Percentiles rank a stretch among this genome's conserved stretches.
Conservation (phyloP, 495 filamentous ascomycete species). For the Hypomontagnella monticulosa region DNA sequence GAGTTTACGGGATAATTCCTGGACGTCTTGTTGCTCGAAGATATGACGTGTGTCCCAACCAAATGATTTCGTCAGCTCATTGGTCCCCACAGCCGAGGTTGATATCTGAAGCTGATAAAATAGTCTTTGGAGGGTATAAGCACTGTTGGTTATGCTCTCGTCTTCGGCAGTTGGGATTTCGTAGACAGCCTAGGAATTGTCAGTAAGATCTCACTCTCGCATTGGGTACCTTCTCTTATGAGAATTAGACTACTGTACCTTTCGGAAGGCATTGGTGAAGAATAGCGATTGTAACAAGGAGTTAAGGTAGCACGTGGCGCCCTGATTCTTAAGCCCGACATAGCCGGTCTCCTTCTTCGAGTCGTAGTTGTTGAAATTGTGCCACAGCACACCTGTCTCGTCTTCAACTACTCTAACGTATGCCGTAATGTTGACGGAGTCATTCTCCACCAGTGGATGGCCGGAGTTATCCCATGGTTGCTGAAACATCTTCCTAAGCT, state of each 20-base stretch:
- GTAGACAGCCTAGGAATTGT: slow-evolving; percentile 79
- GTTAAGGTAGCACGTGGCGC: slow-evolving; percentile 98
- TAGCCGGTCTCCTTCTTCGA: slow-evolving; percentile 98
- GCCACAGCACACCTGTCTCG: slow-evolving; percentile 98
- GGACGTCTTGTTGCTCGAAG: slow-evolving; percentile 99
- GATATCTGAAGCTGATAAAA: slow-evolving; percentile 94
- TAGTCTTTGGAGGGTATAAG: slow-evolving; percentile 90
- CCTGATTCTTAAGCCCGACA: slow-evolving; percentile 97
- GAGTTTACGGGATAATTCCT: slow-evolving; percentile 93
- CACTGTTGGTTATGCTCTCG: slow-evolving; percentile 82
- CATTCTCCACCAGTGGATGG: slow-evolving; percentile 86
- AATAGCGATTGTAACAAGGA: slow-evolving; percentile 96
- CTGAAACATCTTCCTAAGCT: slow-evolving; percentile 83
- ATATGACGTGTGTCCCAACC: slow-evolving; percentile 98
- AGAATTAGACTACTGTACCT: slow-evolving; percentile 61
- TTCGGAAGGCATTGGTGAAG: slow-evolving; percentile 96
- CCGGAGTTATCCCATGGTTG: slow-evolving; percentile 67
- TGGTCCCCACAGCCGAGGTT: slow-evolving; percentile 82
- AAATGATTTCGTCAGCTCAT: slow-evolving; percentile 93
- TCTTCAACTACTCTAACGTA: slow-evolving; percentile 96
- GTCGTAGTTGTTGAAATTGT: slow-evolving; percentile 98
- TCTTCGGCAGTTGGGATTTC: slow-evolving; percentile 92
- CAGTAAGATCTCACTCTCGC: slow-evolving; percentile 4
- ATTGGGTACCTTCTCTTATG: not conserved
- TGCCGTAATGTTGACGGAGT: slow-evolving; percentile 85